Evolutionary conservation across 2,329 filamentous ascomycete species (phyloP), one percentile per base, ranked within the genome.

Genomic region (Exserohilum rostratum): DNA sequence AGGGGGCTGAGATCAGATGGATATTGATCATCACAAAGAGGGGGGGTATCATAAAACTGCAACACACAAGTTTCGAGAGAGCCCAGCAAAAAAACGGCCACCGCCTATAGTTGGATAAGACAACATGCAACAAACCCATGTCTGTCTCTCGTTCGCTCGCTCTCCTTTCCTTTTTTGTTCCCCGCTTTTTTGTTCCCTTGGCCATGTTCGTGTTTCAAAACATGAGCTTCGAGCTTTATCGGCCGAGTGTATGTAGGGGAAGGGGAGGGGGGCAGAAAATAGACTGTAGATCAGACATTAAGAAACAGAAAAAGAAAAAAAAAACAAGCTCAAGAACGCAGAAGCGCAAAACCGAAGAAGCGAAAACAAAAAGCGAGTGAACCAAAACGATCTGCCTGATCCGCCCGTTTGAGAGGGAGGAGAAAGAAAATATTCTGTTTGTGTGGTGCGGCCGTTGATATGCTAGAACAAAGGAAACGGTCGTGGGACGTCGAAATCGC

Each of bases 401-500:
- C 15, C 22, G 25, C 27, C 15, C 25, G 15, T 18, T 25, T 15
- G 43, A 30, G 5, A 22, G 42, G 30, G 11, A 1, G 22, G n/a
- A 3, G 25, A 42, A 42, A 17, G 25, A 30, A 25, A 22, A 22
- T 22, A 18, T 2, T 11, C 13, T 35, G 22, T 35, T 17, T 35
- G 33, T 35, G 33, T 35, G n/a, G 9, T 27, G 43, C 31, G 51
- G 40, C 56, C 50, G 52, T 44, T 15, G 33, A 33, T 12, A 39
- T 33, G 15, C 17, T 34, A 27, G 18, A 37, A 70, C 66, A 71
- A 64, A 73, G 54, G 65, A 66, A 65, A 72, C 9, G 50, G 54
- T 72, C 68, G 62, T 70, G 57, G 56, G 58, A 66, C 69, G 66
- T 68, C 56, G 65, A 69, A 68, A 70, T 69, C 66, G 53, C 68